Percentiles rank a stretch among this genome's conserved stretches.
Conservation (phyloP, 2,329 filamentous ascomycete genomes). For the Aspergillus clavatus region DNA sequence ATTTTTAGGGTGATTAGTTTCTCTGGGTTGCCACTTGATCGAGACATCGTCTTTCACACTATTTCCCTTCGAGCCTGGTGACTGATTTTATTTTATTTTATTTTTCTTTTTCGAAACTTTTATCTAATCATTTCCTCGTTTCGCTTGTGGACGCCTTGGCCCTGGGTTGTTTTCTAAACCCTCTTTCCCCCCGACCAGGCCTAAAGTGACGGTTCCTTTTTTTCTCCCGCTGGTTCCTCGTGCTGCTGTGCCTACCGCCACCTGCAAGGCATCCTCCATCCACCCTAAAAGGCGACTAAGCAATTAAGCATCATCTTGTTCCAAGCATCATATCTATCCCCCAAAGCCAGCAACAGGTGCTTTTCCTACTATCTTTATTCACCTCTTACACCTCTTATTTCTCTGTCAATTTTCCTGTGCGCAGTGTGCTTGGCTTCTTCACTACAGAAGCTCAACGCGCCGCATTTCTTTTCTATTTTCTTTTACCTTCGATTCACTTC, state of each 20-base stretch:
- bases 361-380: neutral
- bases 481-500: slow-evolving; percentile 1
- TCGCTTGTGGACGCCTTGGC: slow-evolving; percentile 7
- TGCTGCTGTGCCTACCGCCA: slow-evolving; percentile 31
- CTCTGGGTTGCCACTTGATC: slow-evolving; percentile 23
- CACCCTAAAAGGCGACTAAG: slow-evolving; percentile 35
- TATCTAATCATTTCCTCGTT: slow-evolving; percentile 3
- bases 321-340: slow-evolving; percentile 15
- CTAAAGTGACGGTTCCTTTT: slow-evolving; percentile 20
- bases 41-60: slow-evolving; percentile 21
- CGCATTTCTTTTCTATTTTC: slow-evolving; percentile 13
- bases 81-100: slow-evolving; percentile 8
- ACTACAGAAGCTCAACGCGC: slow-evolving; percentile 1
- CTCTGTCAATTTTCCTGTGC: slow-evolving; percentile 4
- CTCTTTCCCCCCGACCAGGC: slow-evolving; percentile 15
- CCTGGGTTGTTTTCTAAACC: slow-evolving; percentile 19
- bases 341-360: slow-evolving; percentile 19
- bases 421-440: slow-evolving; percentile 8
- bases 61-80: slow-evolving; percentile 21
- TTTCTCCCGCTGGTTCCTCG: slow-evolving; percentile 30
- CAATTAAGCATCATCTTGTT: slow-evolving; percentile 35
- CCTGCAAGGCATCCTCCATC: slow-evolving; percentile 35
- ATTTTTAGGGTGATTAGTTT: slow-evolving; percentile 23
- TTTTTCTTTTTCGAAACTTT: slow-evolving; percentile 5
- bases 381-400: neutral